Evolutionary conservation across 345 rosid genomes (phyloP).

Genomic region (Salix dunnii): DNA sequence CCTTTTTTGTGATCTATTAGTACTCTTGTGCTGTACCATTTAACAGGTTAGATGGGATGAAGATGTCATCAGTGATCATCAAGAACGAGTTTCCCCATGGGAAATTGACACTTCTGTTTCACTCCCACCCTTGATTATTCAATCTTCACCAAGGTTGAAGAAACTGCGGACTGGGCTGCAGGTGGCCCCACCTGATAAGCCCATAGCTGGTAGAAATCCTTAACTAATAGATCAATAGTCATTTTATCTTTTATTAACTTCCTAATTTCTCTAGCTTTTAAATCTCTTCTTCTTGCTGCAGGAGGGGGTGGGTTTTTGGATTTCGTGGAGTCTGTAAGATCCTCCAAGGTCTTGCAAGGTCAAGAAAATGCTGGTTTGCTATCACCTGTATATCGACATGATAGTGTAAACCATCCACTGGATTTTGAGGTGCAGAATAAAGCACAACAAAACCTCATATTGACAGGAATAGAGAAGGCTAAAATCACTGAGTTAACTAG

Average conservation of each 20-base stretch:
- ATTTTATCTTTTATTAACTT: not conserved
- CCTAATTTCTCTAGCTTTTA: not conserved
- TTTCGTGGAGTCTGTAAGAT: slow-evolving; percentile 80
- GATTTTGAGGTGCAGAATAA: slow-evolving; percentile 61
- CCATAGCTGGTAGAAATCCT: slow-evolving; percentile 41
- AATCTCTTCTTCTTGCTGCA: slow-evolving; percentile 27
- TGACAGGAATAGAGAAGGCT: slow-evolving; percentile 38
- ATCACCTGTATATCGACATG: slow-evolving; percentile 60
- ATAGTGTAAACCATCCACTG: slow-evolving; percentile 48
- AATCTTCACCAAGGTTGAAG: slow-evolving; percentile 78
- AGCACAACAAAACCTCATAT: slow-evolving; percentile 45
- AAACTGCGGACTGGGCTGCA: slow-evolving; percentile 64
- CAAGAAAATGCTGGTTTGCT: slow-evolving; percentile 88
- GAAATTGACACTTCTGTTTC: slow-evolving; percentile 80
- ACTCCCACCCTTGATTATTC: slow-evolving; percentile 63
- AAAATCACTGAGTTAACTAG: slow-evolving; percentile 37
- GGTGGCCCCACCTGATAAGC: slow-evolving; percentile 46
- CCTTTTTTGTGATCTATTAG: not conserved
- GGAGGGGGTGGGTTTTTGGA: slow-evolving; percentile 59
- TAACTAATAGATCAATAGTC: not conserved
- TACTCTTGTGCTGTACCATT: not conserved
- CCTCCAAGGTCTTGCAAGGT: slow-evolving; percentile 99
- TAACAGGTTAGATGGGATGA: slow-evolving; percentile 89
- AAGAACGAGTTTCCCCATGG: slow-evolving; percentile 86
- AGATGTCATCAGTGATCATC: slow-evolving; percentile 46